Evolutionary conservation across 2,329 filamentous ascomycete genomes (phyloP), one percentile per base, ranked within the genome.

Genomic region (Neophaeococcomyces mojaviensis): DNA sequence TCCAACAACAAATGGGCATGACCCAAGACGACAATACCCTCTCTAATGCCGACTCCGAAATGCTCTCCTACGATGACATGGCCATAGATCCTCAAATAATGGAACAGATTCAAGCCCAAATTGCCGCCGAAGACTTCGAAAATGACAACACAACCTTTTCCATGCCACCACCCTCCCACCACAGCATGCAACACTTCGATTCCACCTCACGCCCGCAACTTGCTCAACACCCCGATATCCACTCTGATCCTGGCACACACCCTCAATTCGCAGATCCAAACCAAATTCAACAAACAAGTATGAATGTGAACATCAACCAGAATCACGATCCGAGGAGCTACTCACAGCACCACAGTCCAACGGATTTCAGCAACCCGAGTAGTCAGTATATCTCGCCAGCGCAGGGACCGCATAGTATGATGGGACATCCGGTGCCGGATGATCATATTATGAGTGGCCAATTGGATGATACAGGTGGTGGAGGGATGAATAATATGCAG

Each of bases 51-150:
- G 60, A 66, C 32, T 62, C 66, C 32, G 58, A 64, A 18, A 66
- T 71, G 53, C 57, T 63, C 18, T 61, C 65, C 26, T 71, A 68
- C 47, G 62, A 69, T 49, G 67, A 74, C 34, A 68, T 81, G 61
- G 77, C 77, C 2, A 69, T 79, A 34, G 78, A 82, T 49, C 78
- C 78, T 2, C 77, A 78, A 31, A 77, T 82, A 39, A 80, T 81
- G 69, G 68, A 72, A 52, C 70, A 73, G 51, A 63, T 73, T 22
- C 65, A 70, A 36, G 53, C 53, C 7, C 48, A 53, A 38, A 47
- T 55, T 26, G 49, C 48, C 18, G 48, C 40, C 19, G 49, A 49
- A 34, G 51, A 48, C 30, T 55, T 51, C 22, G 49, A 51, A 7
- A 41, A 54, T 28, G 30, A 39, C 28, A 49, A 56, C 28, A 32